phyloP scores from a whole-genome alignment of 148 eudicot genomes.

The Beta vulgaris region DNA sequence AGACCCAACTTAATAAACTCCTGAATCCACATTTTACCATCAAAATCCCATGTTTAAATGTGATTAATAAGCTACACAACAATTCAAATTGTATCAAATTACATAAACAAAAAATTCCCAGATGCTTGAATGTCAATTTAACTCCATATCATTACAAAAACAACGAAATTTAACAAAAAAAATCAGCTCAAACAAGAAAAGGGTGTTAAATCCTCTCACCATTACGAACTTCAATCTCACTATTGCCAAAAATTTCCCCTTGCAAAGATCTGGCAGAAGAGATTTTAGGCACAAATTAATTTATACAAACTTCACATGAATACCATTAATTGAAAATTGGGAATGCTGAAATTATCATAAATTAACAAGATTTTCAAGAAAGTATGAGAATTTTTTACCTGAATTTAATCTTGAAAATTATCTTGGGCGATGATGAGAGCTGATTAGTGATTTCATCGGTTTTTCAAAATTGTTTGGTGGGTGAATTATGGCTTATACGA shows the following conservation, averaged over 20 bases:
- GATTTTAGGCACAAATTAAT: not conserved
- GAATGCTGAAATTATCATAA: not conserved
- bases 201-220: not conserved
- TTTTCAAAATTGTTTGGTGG: not conserved
- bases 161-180: not conserved
- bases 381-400: not conserved
- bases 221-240: not conserved
- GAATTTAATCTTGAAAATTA: not conserved
- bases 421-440: not conserved
- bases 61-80: not conserved
- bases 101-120: not conserved
- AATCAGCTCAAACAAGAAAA: too few species aligned
- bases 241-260: not conserved
- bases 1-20: not conserved
- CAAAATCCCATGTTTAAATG: not conserved
- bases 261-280: constrained; percentile 8
- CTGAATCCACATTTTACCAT: not conserved
- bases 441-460: not conserved
- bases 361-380: not conserved
- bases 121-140: not conserved
- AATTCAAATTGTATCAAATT: not conserved
- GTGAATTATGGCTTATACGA: not conserved
- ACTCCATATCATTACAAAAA: not conserved
- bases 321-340: not conserved
- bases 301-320: not conserved